phyloP scores from a whole-genome alignment of 176 grass and related monocot genomes.

The Raddia guianensis region DNA sequence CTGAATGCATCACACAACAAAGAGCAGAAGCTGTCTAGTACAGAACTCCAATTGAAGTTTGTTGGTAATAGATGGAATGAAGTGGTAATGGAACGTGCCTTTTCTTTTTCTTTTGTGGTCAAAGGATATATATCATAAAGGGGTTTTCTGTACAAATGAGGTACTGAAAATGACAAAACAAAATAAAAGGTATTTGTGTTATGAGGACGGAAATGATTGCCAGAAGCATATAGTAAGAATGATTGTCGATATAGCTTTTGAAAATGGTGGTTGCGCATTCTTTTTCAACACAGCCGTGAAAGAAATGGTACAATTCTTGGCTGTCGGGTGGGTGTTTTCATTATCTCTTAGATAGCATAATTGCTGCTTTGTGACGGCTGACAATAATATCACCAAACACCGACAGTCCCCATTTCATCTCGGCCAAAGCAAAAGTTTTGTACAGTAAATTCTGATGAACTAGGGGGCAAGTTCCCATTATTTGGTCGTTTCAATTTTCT shows the following conservation, averaged over 20 bases:
- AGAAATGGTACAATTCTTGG: neutral
- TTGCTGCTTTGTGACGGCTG: neutral
- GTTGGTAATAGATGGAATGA: constrained; percentile 14
- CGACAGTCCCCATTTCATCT: neutral
- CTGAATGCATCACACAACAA: neutral
- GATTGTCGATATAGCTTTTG: neutral
- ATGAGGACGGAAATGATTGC: neutral
- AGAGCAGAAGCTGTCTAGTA: neutral
- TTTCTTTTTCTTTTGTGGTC: neutral
- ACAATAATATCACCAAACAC: neutral
- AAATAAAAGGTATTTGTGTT: neutral
- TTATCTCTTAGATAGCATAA: neutral
- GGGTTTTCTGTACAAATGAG: neutral
- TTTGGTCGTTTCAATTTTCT: neutral
- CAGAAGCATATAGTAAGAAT: neutral
- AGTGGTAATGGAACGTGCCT: neutral
- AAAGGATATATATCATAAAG: neutral
- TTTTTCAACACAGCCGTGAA: constrained; percentile 25
- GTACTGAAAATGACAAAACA: neutral
- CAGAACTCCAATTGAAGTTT: neutral
- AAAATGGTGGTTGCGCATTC: constrained; percentile 3
- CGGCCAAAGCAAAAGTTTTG: neutral
- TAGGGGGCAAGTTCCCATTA: neutral
- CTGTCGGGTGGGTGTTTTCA: neutral
- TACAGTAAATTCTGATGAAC: neutral